These are phyloP conservation scores for Eucalyptus sideroxylon DNA, from an alignment of 345 rosid species.

Conservation along the genomic window DNA sequence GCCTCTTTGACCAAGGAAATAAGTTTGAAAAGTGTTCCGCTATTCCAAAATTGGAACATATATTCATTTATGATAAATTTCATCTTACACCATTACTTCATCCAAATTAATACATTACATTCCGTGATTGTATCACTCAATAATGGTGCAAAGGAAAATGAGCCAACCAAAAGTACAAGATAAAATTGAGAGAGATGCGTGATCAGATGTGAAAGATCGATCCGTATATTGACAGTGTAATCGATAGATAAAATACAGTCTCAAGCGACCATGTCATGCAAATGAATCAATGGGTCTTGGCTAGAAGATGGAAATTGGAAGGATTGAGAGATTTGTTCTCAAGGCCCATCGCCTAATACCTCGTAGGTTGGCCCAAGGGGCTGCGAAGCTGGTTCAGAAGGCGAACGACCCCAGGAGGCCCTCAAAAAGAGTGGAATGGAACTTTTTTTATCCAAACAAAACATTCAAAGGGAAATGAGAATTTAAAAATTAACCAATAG, in stretches of 20 bases:
- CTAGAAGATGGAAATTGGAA: neutral
- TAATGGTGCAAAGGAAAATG: neutral
- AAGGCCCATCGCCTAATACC: neutral
- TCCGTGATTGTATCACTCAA: accelerated
- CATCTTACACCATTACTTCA: accelerated
- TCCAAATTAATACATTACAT: accelerated
- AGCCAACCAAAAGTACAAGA: neutral
- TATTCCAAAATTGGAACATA: neutral
- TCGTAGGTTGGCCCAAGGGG: neutral
- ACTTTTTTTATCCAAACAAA: neutral
- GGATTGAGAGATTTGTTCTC: neutral
- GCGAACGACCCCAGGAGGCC: neutral
- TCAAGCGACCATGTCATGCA: neutral
- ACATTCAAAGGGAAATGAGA: neutral
- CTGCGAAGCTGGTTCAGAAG: neutral
- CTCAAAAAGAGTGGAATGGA: neutral
- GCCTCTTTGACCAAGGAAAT: neutral
- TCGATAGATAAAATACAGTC: no score
- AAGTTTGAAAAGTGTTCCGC: accelerated
- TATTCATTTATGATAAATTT: neutral
- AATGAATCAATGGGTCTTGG: neutral
- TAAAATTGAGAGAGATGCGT: neutral
- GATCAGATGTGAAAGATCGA: accelerated
- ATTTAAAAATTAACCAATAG: neutral
- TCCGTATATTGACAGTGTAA: neutral